These are phyloP conservation scores for Purpureocillium lavendulum DNA, from an alignment of 2,329 filamentous ascomycete genomes.

Conservation along the genomic window DNA sequence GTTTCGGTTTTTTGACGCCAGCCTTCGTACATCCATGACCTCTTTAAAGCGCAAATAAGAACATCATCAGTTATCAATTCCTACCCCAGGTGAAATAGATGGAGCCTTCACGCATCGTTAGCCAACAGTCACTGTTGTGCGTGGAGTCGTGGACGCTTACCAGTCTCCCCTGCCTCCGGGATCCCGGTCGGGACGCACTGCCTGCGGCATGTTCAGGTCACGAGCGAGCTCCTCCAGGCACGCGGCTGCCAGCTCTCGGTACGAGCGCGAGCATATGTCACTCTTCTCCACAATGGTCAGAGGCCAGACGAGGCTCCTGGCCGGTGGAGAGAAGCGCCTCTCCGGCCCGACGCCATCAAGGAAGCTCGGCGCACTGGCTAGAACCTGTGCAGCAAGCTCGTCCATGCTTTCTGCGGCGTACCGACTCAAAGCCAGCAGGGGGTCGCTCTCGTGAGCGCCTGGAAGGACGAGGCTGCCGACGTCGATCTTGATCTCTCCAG, in stretches of 20 bases:
- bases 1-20: too few relatives aligned
- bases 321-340: slow-evolving; percentile 11
- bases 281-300: slow-evolving; percentile 11
- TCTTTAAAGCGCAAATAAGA: too few relatives aligned
- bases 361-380: slow-evolving; percentile 13
- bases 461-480: not conserved
- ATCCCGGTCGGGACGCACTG: slow-evolving; percentile 4
- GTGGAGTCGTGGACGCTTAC: slow-evolving; percentile 7
- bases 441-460: not conserved
- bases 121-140: not conserved
- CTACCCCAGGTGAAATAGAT: slow-evolving; percentile 7
- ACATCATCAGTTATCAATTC: too few relatives aligned
- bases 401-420: slow-evolving; percentile 9
- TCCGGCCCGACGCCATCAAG: slow-evolving; percentile 3
- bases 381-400: slow-evolving; percentile 10
- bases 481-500: not conserved
- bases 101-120: not conserved
- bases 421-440: slow-evolving; percentile 2
- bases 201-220: slow-evolving; percentile 13
- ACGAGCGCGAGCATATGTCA: slow-evolving; percentile 4
- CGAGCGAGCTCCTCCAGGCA: slow-evolving; percentile 11
- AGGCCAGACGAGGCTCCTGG: slow-evolving; percentile 15
- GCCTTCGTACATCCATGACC: too few relatives aligned
- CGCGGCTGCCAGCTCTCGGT: slow-evolving; percentile 6
- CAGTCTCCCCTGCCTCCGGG: slow-evolving; percentile 8